Evolutionary conservation across 257 asterid genomes (phyloP), one percentile per base, ranked within the genome.

Genomic region (Solanum chmielewskii): DNA sequence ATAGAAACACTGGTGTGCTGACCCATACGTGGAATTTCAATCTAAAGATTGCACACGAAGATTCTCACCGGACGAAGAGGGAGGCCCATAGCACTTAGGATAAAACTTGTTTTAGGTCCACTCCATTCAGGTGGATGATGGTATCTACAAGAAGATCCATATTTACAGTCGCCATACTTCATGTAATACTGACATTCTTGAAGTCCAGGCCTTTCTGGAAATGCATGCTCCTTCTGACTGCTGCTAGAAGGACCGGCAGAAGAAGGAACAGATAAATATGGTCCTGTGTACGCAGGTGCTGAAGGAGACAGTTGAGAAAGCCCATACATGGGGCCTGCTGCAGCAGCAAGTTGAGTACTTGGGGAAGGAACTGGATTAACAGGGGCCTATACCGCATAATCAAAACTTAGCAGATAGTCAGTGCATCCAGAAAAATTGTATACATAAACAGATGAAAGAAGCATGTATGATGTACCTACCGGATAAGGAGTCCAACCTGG

Each of bases 81-180:
- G 64, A 95, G 94, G 59, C 98, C 98, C 95, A 91, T 91, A 16
- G 95, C 94, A 90, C 98, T 94, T 87, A 97, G 98, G 73, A 88
- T 87, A 74, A 89, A 90, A 91, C 69, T 94, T 76, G 93, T 71
- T 90, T 87, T 93, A 15, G 93, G 90, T 84, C 92, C 93, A 89
- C 88, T 86, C 94, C 90, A 89, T 82, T 94, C 98, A 80, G 94
- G 93, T 69, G 99, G 99, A 87, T 97, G 99, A 88, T 95, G 94
- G 90, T 94, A 97, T 92, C 93, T 95, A 93, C 99, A 97, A 8
- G 99, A 89, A 33, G 95, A 60, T 71, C 99, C 98, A 89, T 87
- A 97, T 92, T 93, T 97, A 92, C 99, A 97, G 66, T 94, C 93
- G 76, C 99, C 99, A 12, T 95, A 94, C 89, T 93, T 97, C 93